phyloP scores from a whole-genome alignment of 1,139 yeast species.

The Pichia norvegensis region DNA sequence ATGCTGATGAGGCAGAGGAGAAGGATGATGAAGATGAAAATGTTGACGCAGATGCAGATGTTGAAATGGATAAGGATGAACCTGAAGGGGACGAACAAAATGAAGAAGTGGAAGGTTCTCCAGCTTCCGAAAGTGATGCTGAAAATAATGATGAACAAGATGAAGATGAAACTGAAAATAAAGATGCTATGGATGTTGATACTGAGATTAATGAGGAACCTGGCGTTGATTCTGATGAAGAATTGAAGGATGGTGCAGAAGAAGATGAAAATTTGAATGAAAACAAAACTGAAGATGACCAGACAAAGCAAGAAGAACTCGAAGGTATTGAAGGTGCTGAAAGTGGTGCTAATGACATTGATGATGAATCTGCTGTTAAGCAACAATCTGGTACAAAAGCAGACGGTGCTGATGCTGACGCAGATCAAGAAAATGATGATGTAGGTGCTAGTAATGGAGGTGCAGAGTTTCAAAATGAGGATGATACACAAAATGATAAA shows the following conservation, averaged over 20 bases:
- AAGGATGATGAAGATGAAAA: conserved; percentile 26
- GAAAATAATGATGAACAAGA: conserved; percentile 27
- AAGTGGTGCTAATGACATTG: conserved; percentile 34
- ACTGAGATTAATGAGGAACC: conserved; percentile 26
- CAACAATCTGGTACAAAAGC: conserved; percentile 67
- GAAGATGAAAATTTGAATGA: conserved; percentile 17
- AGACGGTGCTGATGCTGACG: conserved; percentile 70
- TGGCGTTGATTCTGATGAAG: conserved; percentile 27
- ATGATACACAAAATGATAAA: conserved; percentile 24
- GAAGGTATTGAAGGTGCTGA: conserved; percentile 34
- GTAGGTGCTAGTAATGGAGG: conserved; percentile 67
- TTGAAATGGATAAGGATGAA: conserved; percentile 27
- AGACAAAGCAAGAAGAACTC: conserved; percentile 39
- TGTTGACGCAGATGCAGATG: conserved; percentile 27
- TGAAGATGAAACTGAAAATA: conserved; percentile 6
- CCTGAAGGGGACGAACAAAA: conserved; percentile 27
- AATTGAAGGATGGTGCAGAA: conserved; percentile 19
- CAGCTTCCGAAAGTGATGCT: conserved; percentile 27
- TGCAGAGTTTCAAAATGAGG: conserved; percentile 38
- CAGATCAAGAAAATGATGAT: conserved; percentile 59
- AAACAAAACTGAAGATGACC: conserved; percentile 39
- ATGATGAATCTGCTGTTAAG: conserved; percentile 60
- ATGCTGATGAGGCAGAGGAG: conserved; percentile 19
- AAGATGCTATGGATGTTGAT: conserved; percentile 24
- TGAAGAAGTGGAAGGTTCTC: conserved; percentile 26